Evolutionary conservation across 2,329 filamentous ascomycete species (phyloP), one percentile per base, ranked within the genome.

Genomic region (Xylariaceae sp.): DNA sequence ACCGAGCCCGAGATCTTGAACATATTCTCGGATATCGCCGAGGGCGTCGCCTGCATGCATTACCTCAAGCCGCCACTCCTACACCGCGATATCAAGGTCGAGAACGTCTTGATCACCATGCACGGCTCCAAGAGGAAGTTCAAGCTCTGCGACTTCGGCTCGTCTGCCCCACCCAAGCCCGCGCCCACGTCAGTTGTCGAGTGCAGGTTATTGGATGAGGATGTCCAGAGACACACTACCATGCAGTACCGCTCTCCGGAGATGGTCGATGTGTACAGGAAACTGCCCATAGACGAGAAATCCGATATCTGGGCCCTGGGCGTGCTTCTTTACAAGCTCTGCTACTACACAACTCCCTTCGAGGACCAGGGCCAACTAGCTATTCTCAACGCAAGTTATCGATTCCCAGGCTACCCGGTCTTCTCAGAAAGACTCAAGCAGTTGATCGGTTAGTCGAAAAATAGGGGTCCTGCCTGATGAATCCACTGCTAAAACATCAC

Each of bases 91-190:
- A 74, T 99, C 55, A 99, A 99, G 73, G 92, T 99, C 55, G 94
- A 99, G 71, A 99, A 99, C 65, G 90, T 99, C 39, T 79, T 99
- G 49, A 99, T 99, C 57, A 87, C 86, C 42, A 75, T 78, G 39
- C 77, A 79, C 42, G 81, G 80, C 11, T 76, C 78, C n/a, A 79
- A 80, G 38, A 83, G 81, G 59, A 80, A 85, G 57, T 99, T 96
- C 77, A 99, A 99, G 74, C 80, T 99, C 35, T 99, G 94, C 74
- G 94, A 99, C 74, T 99, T 99, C 76, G 94, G 94, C 32, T 96
- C 91, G 5, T 85, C 94, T 5, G 90, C 94, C 3, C 76, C 86
- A 27, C 91, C 94, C 33, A 81, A 87, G 55, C 85, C 90, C 11
- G 90, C 94, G 39, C 91, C 94, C 11, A 89, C 84, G 14, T 92